phyloP scores from a whole-genome alignment of 176 grass and related monocot species.

The Avena sativa region DNA sequence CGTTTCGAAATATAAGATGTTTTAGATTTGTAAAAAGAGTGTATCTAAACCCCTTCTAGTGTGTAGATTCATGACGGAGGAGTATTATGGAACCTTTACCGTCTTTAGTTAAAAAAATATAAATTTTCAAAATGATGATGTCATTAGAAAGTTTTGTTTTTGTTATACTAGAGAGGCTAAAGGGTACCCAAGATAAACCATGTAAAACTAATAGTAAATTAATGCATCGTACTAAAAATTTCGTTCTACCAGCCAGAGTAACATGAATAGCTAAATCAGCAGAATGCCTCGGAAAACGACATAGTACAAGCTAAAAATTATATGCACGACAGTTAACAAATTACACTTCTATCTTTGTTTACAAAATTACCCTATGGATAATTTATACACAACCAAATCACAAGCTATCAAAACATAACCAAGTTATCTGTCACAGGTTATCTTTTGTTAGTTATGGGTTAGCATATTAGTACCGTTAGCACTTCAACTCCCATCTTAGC shows the following conservation, averaged over 20 bases:
- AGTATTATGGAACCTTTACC: no score
- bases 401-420: slow-evolving; percentile 23
- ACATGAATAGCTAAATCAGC: not conserved
- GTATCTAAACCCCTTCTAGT: no score
- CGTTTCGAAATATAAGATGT: no score
- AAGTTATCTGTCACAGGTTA: slow-evolving; percentile 34
- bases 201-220: not conserved
- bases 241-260: not conserved
- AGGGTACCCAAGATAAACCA: no score
- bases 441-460: slow-evolving; percentile 55
- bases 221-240: not conserved
- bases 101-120: no score
- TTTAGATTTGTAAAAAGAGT: no score
- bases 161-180: no score
- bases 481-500: slow-evolving; percentile 46
- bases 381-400: slow-evolving; percentile 46
- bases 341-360: slow-evolving; percentile 42
- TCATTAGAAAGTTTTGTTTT: no score
- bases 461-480: slow-evolving; percentile 55
- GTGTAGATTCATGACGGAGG: no score
- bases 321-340: slow-evolving; percentile 32
- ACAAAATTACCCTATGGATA: slow-evolving; percentile 46
- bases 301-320: not conserved
- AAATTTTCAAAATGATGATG: no score
- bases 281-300: not conserved